Conservation (phyloP, 495 filamentous ascomycete genomes). For the Daldinia loculata region DNA sequence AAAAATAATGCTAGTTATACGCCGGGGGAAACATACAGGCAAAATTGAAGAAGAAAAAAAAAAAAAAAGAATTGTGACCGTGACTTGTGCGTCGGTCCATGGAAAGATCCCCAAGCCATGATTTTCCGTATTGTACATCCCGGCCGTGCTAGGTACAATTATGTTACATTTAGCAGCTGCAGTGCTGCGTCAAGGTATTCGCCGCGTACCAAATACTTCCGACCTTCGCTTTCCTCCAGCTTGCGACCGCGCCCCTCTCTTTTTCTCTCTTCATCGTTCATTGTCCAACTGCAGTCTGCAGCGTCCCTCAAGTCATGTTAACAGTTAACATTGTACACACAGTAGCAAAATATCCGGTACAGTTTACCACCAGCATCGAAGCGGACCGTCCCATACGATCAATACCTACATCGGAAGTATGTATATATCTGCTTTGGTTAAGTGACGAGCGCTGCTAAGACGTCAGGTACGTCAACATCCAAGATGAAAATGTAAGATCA, state of each 20-base stretch:
- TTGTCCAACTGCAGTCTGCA: constrained; percentile 21
- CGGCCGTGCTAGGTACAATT: constrained; percentile 16
- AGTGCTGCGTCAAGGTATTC: constrained; percentile 24
- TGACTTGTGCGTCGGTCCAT: constrained; percentile 9
- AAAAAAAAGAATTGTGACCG: constrained; percentile 5
- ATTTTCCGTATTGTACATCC: constrained; percentile 1
- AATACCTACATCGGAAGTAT: constrained; percentile 6
- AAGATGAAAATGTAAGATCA: constrained; percentile 29
- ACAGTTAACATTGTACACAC: not conserved
- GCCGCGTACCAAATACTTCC: constrained; percentile 26
- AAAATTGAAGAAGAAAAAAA: constrained; percentile 32
- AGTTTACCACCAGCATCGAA: not conserved
- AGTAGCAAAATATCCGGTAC: constrained; percentile 6
- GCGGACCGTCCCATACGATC: not conserved
- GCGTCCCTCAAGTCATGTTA: not conserved
- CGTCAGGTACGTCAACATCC: constrained; percentile 32
- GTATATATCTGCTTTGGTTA: not conserved
- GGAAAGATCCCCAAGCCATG: not conserved
- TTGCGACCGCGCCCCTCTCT: constrained; percentile 14
- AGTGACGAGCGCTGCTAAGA: constrained; percentile 7
- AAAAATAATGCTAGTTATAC: not conserved
- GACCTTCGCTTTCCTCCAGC: constrained; percentile 4
- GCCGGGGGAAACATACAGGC: constrained; percentile 24
- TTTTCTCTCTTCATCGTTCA: constrained; percentile 5
- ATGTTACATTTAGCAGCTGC: constrained; percentile 24